Evolutionary conservation across 192 early-diverging fungal genomes (phyloP).

Genomic region (Coemansia sp.): DNA sequence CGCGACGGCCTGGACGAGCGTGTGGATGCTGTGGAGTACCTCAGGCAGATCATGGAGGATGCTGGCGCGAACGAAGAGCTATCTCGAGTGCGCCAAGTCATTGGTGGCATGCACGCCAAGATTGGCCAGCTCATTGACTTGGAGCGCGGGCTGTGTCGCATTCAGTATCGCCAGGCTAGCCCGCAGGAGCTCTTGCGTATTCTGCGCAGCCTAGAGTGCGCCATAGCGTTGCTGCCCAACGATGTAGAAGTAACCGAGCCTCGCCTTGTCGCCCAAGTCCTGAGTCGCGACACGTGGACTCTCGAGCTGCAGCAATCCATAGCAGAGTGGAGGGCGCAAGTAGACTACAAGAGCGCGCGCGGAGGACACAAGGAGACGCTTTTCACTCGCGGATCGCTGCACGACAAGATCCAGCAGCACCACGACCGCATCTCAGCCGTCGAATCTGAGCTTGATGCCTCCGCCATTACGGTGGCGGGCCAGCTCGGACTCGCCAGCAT

Average conservation of each 20-base stretch:
- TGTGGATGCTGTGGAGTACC: conserved; percentile 81
- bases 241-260: conserved; percentile 22
- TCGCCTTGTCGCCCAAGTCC: conserved; percentile 28
- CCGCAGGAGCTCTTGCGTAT: conserved; percentile 82
- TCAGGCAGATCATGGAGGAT: conserved; percentile 59
- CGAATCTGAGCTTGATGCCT: conserved; percentile 59
- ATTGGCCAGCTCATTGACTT: conserved; percentile 77
- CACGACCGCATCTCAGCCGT: conserved; percentile 57
- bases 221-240: conserved; percentile 29
- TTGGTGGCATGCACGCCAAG: conserved; percentile 48
- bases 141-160: conserved; percentile 89
- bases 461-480: conserved; percentile 58
- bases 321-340: conserved; percentile 29
- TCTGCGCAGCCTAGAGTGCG: conserved; percentile 62
- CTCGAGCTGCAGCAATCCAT: conserved; percentile 39
- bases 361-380: conserved; percentile 59
- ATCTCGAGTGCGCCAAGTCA: conserved; percentile 9
- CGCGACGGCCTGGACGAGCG: conserved; percentile 68
- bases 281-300: conserved; percentile 43
- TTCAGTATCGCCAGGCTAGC: conserved; percentile 81
- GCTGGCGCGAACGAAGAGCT: conserved; percentile 27
- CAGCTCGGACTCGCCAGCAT: conserved; percentile 53
- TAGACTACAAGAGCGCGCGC: conserved; percentile 58
- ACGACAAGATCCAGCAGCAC: conserved; percentile 53
- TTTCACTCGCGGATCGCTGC: conserved; percentile 60